Evolutionary conservation across 2,329 filamentous ascomycete genomes (phyloP).

Genomic region (Penicillium sp.): DNA sequence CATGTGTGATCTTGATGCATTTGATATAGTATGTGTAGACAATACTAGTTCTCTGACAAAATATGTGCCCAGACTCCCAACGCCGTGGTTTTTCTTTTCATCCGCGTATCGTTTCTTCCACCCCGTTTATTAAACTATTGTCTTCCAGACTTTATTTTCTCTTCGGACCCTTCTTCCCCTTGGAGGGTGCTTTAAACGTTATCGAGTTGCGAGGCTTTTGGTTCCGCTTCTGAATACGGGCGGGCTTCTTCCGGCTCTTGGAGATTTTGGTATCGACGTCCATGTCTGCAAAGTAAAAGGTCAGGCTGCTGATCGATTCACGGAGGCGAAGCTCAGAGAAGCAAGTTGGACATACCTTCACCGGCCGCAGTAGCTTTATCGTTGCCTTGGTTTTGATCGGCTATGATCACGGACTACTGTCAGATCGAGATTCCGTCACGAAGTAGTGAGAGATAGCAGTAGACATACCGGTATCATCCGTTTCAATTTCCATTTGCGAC

Average conservation of each 20-base stretch:
- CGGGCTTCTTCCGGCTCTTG: slow-evolving; percentile 25
- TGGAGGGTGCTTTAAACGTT: slow-evolving; percentile 35
- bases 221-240: slow-evolving; percentile 39
- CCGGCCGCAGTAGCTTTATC: slow-evolving; percentile 13
- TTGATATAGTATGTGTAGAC: background rate
- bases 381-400: slow-evolving; percentile 14
- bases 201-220: slow-evolving; percentile 38
- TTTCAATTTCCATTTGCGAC: slow-evolving; percentile 25
- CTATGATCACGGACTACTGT: slow-evolving; percentile 10
- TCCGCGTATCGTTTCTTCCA: background rate
- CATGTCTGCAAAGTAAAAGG: slow-evolving; percentile 31
- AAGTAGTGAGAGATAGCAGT: background rate
- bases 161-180: slow-evolving; percentile 30
- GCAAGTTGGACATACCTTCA: slow-evolving; percentile 22
- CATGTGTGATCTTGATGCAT: background rate
- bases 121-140: background rate
- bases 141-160: slow-evolving; percentile 24
- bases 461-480: slow-evolving; percentile 26
- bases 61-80: slow-evolving; percentile 15
- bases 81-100: slow-evolving; percentile 6
- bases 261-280: slow-evolving; percentile 34
- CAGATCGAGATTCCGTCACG: background rate
- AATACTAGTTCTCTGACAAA: background rate
- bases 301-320: slow-evolving; percentile 4
- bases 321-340: background rate